Base-by-base conservation (phyloP, 331 rosid species). In the Rosa hybrid region DNA sequence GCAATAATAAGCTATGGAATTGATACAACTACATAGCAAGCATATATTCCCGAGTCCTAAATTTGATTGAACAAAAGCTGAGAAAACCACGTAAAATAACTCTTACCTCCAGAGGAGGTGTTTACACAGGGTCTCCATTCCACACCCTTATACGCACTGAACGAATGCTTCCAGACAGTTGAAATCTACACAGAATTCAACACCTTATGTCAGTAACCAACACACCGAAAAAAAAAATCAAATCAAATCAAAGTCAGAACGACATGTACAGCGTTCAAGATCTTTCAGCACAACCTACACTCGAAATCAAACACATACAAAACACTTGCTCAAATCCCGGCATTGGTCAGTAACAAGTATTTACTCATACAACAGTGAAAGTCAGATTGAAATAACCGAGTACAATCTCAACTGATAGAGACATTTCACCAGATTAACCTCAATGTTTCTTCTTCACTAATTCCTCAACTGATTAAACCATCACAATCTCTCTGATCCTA, bases 61-160 rank as follows among this genome's bases (percentile, higher is more conserved):
- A 25, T 62, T 16, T 14, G 11, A 25, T 59, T 56, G 3, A 1
- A 59, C 60, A 57, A 11, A 72, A 72, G 25, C 27, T 14, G 30
- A 49, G 50, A 39, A 12, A 11, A 71, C 50, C 54, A 59, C 30
- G 4, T 76, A 71, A 60, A 64, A 20, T n/a, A 63, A 78, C 81
- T 20, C 77, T 16, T 85, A 93, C 99, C 99, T 91, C 87, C 86
- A 20, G 88, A 87, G 63, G 97, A 90, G 72, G 63, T 86, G 84
- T 79, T 85, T 44, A 89, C 89, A 82, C 98, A 90, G 34, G 98
- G 93, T 81, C 86, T 93, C 98, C 98, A 93, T 65, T 87, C 91
- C 18, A 86, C 91, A 45, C 97, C 91, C 91, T 63, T 93, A 86
- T 86, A 85, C 6, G 63, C 4, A 59, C 65, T 18, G 16, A 2